Evolutionary conservation across 768 basidiomycete species (phyloP).

Genomic region (Gelatoporia subvermispora): DNA sequence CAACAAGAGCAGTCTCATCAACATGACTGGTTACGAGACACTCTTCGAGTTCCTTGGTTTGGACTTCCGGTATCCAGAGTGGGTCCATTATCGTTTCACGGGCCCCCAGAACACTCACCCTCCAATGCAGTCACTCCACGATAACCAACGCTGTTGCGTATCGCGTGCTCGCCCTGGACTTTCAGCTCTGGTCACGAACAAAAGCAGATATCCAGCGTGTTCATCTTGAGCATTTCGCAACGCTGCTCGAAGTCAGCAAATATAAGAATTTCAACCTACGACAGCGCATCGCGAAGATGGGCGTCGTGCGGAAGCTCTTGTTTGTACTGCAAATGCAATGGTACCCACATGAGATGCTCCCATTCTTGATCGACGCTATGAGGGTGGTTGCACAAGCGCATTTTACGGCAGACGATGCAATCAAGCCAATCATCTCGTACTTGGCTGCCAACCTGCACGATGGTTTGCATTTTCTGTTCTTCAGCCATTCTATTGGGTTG

Average conservation of each 20-base stretch:
- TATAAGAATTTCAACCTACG: constrained; percentile 75
- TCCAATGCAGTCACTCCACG: constrained; percentile 59
- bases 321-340: constrained; percentile 78
- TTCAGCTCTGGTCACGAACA: constrained; percentile 82
- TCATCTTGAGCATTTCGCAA: constrained; percentile 78
- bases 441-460: constrained; percentile 75
- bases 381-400: constrained; percentile 54
- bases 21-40: constrained; percentile 75
- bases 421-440: constrained; percentile 85
- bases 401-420: constrained; percentile 68
- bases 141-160: constrained; percentile 82
- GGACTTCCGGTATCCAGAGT: constrained; percentile 81
- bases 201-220: constrained; percentile 68
- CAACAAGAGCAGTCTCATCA: constrained; percentile 68
- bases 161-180: constrained; percentile 78
- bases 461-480: constrained; percentile 35
- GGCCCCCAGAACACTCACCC: too few species aligned
- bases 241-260: constrained; percentile 66
- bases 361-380: constrained; percentile 54
- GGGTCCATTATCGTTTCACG: too few species aligned
- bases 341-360: constrained; percentile 52
- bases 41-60: constrained; percentile 85
- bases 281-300: constrained; percentile 67
- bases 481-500: background rate
- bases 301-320: constrained; percentile 69